Evolutionary conservation across 371 early-diverging fungal genomes (phyloP), one percentile per base, ranked within the genome.

Genomic region (Mortierella sp.): DNA sequence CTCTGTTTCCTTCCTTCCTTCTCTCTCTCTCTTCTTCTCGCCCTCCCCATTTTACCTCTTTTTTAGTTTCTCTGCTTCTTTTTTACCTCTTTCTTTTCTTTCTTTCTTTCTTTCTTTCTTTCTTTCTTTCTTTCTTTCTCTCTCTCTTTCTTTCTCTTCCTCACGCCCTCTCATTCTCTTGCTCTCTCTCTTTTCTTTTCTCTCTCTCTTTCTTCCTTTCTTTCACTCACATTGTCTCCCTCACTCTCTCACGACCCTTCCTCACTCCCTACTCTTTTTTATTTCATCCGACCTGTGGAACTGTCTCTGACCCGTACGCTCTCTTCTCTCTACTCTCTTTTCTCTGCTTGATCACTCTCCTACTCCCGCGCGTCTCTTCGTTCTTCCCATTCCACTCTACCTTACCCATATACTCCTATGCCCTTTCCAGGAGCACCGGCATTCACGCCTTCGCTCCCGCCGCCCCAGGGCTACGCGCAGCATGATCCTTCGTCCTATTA

Each of bases 401-500:
- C 14, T 21, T 9, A 5, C 3, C 19, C 26, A 25, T 11, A 25
- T 15, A 15, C 21, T 12, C 53, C 60, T 15, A 56, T 52, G 37
- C 37, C 37, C 52, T 14, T 28, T 14, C 0, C 57, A 68, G 64
- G 68, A 9, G 46, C 52, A 30, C 52, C 70, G 15, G 50, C 75
- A 21, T 61, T 69, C 26, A 69, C 69, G 23, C 58, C 74, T 23
- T 64, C 59, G 25, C 64, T 64, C 23, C 59, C 67, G 12, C 62
- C 65, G 14, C 60, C 67, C 7, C 72, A 72, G 43, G 69, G 62
- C 43, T 75, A 75, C 56, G 58, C 59, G 9, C 75, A 74, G 52
- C 69, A 75, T 62, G 75, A 70, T 43, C 66, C 66, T 48, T 62
- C 69, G 14, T 71, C 76, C 43, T 68, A 76, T 25, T 71, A 70